Conservation (phyloP, 1,284 basidiomycete genomes). For the Fomes fomentarius region DNA sequence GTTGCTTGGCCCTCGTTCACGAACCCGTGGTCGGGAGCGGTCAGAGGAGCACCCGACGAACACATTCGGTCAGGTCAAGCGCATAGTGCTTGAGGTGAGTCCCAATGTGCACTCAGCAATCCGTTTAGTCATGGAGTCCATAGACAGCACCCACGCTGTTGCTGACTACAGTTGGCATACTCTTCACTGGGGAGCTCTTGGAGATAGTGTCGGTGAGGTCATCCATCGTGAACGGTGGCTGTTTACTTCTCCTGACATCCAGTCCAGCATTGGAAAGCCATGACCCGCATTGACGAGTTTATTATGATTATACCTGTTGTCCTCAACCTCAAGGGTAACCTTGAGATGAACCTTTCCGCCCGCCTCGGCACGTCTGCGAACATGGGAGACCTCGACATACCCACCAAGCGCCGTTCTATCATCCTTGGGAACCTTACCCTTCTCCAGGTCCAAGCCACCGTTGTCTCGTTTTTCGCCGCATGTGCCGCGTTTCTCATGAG, state of each 20-base stretch:
- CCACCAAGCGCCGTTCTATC: slow-evolving; percentile 64
- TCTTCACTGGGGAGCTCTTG: slow-evolving; percentile 89
- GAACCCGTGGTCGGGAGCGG: slow-evolving; percentile 32
- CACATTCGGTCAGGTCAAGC: slow-evolving; percentile 55
- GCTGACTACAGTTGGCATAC: slow-evolving; percentile 70
- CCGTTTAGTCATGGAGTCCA: too few species aligned
- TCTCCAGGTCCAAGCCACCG: slow-evolving; percentile 91
- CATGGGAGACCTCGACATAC: slow-evolving; percentile 87
- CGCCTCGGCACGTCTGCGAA: slow-evolving; percentile 80
- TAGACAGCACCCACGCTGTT: slow-evolving; percentile 79
- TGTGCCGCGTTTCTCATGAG: slow-evolving; percentile 80
- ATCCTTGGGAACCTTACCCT: slow-evolving; percentile 86
- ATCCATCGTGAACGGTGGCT: background rate
- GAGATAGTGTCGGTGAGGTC: slow-evolving; percentile 80
- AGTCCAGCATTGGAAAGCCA: slow-evolving; percentile 84
- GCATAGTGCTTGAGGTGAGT: slow-evolving; percentile 67
- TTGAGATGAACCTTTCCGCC: slow-evolving; percentile 92
- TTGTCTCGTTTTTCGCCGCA: slow-evolving; percentile 88
- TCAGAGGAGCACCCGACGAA: slow-evolving; percentile 10
- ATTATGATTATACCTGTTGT: slow-evolving; percentile 97
- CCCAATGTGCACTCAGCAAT: too few species aligned
- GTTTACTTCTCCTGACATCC: background rate
- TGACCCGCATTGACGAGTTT: slow-evolving; percentile 89
- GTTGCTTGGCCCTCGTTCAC: slow-evolving; percentile 35
- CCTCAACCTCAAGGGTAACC: slow-evolving; percentile 94